Base-by-base conservation (phyloP, 106 monocot genomes). In the Dioscorea alata region DNA sequence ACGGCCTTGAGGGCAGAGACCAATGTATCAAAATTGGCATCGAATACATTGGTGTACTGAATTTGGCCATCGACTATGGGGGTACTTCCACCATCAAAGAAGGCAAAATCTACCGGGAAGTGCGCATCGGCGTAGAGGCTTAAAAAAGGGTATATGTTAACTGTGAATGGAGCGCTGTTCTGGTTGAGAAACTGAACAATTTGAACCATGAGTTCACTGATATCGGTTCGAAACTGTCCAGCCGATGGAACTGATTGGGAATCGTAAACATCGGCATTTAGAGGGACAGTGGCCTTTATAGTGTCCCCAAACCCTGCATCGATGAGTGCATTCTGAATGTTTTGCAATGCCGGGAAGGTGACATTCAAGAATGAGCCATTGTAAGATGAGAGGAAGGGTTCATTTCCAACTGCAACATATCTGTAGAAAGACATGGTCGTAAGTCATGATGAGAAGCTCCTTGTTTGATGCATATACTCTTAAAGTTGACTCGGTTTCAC, bases 341-440 rank as follows among this genome's bases (percentile, higher is more conserved):
- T 88, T 59, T 88, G 66, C 10, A 84, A 72, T 6, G 88, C 88
- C 5, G 88, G 88, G 16, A 88, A 81, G 13, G 88, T 88, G 32
- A 53, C 61, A 50, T 84, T 78, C 25, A 84, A 24, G 71, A 79
- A 88, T 8, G 84, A 70, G 17, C 71, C 76, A 18, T 84, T 88
- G 75, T 84, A 84, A 14, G 84, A 21, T 51, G 59, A 13, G 23
- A 88, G 81, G 71, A 88, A 88, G 13, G 88, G 88, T 70, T 88
- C 84, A 23, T 88, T 88, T 54, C 88, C 88, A 6, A 88, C 88
- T 16, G 88, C 88, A 49, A 88, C 88, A 73, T 84, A 84, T 63
- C 88, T 88, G 63, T 59, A 42, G 51, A 23, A 33, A 33, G 54
- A 24, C 0, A 23, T 2, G 50, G 23, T 21, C 23, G 7, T 54